Evolutionary conservation across 495 filamentous ascomycete species (phyloP), one percentile per base, ranked within the genome.

Genomic region (Collariella sp.): DNA sequence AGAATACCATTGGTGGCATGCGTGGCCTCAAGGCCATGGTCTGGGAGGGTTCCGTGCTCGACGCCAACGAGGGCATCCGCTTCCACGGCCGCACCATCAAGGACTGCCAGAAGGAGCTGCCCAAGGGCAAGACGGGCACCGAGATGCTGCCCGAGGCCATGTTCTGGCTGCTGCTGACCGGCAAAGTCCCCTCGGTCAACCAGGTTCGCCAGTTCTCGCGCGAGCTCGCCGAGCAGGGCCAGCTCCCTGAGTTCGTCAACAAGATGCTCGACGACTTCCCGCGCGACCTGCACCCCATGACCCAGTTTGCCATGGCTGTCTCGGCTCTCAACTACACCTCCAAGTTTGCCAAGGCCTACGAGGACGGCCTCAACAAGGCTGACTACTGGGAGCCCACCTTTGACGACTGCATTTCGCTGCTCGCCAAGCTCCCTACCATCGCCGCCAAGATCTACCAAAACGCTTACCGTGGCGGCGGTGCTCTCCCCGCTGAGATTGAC

Each of bases 361-460:
- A 88, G 69, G 72, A 86, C 55, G 93, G 93, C 23, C 74, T 96
- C 46, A 82, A 82, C 72, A 98, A 97, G 77, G 85, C 86, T 40
- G 87, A 96, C 60, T 97, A 97, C 80, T 98, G 93, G 93, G 94
- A 98, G 71, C 90, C 91, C 20, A 95, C 87, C 53, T 98, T 95
- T 69, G 93, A 98, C 70, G 93, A 98, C 75, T 83, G 83, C 64
- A 96, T 98, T 66, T 84, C 84, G 40, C 79, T 98, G 42, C 83
- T 98, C 22, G 93, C 93, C 47, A 98, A 98, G 75, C 86, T 98
- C 13, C 93, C 93, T 55, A 91, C 88, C 50, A 91, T 98, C 63
- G 93, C 93, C 23, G 93, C 94, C 23, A 91, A 95, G 66, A 96
- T 98, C 65, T 96, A 97, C 78, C 88, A 94, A 58, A 91, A 90